These are phyloP conservation scores for Apiospora kogelbergensis DNA, from an alignment of 2,329 filamentous ascomycete genomes.

Conservation along the genomic window DNA sequence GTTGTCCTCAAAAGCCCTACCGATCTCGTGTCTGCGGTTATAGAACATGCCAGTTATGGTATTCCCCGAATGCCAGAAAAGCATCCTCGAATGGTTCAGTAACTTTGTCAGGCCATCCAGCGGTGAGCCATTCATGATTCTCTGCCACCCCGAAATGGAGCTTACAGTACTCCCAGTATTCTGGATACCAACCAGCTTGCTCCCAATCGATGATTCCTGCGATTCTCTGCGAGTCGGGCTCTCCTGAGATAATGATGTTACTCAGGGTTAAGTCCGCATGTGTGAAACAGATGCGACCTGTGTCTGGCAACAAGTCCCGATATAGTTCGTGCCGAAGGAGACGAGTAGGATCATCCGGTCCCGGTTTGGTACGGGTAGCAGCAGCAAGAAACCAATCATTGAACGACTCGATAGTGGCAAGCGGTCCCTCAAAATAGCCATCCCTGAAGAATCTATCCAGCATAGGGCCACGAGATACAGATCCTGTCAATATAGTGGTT, in stretches of 20 bases:
- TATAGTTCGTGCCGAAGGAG: not conserved
- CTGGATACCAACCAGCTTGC: constrained; percentile 33
- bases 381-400: constrained; percentile 23
- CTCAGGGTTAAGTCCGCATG: constrained; percentile 26
- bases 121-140: constrained; percentile 19
- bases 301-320: constrained; percentile 19
- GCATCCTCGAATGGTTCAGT: constrained; percentile 18
- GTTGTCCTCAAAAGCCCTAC: too few species aligned
- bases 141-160: constrained; percentile 19
- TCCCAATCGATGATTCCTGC: constrained; percentile 29
- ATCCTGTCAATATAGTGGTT: constrained; percentile 16
- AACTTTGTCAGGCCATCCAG: constrained; percentile 22
- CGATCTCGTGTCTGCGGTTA: too few species aligned
- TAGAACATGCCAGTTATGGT: too few species aligned
- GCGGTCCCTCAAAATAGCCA: constrained; percentile 21
- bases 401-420: constrained; percentile 19
- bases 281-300: constrained; percentile 23
- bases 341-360: constrained; percentile 7
- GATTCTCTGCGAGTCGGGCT: constrained; percentile 18
- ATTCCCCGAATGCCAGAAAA: not conserved
- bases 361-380: constrained; percentile 19
- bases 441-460: constrained; percentile 23
- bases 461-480: constrained; percentile 21
- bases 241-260: constrained; percentile 25
- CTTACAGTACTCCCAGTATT: constrained; percentile 35